These are phyloP conservation scores for Aspergillus terreus DNA, from an alignment of 2,329 filamentous ascomycete species.

Conservation along the genomic window DNA sequence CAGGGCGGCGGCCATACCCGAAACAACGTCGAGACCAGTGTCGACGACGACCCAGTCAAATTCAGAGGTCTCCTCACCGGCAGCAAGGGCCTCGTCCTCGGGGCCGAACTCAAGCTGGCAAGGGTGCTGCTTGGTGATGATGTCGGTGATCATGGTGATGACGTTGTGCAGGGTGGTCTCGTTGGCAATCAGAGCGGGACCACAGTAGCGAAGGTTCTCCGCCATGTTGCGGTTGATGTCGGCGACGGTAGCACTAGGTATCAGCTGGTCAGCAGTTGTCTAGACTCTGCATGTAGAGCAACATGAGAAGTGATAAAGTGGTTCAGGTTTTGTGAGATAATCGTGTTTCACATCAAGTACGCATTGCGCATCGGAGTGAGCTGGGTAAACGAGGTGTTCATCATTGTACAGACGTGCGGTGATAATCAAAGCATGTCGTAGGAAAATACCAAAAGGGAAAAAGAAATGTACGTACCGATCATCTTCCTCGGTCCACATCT, in stretches of 20 bases:
- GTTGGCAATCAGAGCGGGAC: conserved; percentile 76
- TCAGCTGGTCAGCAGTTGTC: conserved; percentile 41
- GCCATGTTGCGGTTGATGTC: conserved; percentile 94
- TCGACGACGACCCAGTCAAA: conserved; percentile 98
- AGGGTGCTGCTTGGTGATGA: conserved; percentile 86
- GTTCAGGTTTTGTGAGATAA: conserved; percentile 40
- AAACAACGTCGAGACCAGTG: conserved; percentile 86
- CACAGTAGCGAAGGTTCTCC: conserved; percentile 84
- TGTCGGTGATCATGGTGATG: conserved; percentile 68
- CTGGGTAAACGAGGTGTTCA: conserved; percentile 94
- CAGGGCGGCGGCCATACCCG: conserved; percentile 76
- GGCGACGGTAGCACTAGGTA: conserved; percentile 72
- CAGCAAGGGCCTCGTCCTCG: conserved; percentile 71
- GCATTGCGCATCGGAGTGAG: conserved; percentile 93
- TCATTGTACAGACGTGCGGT: conserved; percentile 52
- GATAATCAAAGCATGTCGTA: conserved; percentile 6
- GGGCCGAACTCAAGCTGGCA: conserved; percentile 89
- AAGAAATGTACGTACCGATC: conserved; percentile 71
- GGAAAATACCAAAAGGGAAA: conserved; percentile 14
- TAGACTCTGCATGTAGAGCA: conserved; percentile 14
- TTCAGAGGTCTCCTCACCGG: conserved; percentile 78
- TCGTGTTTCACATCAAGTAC: conserved; percentile 85
- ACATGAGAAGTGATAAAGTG: conserved; percentile 28
- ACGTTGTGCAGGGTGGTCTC: conserved; percentile 71
- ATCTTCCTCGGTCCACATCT: conserved; percentile 82